Base-by-base conservation (phyloP, 805 yeast species). In the Kazachstania martiniae region DNA sequence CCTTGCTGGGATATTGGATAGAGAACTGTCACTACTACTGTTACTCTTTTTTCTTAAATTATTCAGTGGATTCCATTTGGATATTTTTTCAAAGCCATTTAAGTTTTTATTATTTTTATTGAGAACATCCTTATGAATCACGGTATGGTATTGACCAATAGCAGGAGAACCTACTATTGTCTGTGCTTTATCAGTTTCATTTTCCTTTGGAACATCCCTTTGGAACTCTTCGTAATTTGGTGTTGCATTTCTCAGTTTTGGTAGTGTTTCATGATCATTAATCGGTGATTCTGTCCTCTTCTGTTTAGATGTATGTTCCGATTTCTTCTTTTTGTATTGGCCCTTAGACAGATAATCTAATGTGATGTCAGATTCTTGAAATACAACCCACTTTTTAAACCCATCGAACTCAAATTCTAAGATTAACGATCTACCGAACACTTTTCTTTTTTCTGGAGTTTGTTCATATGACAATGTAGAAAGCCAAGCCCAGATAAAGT, bases 401-500 rank as follows among this genome's bases (percentile, higher is more conserved):
- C 76, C 87, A 41, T 75, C 76, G 42, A 81, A 65, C 28, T 82
- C 84, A 27, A 83, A 84, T 44, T 85, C 95, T 32, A 83, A 70
- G 5, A 85, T 83, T 35, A 83, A 65, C 0, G 93, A 76, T 42
- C 91, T 68, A 8, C 95, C 95, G 61, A 85, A 85, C 2, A 77
- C 54, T 21, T 69, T 68, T 52, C 80, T 80, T 43, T 74, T 74
- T 16, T 62, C 55, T 21, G 68, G 63, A 0, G 85, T 72, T 48
- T 82, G 80, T 49, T 85, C 95, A 21, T 75, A 66, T 0, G 83
- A 83, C 16, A 84, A 51, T 2, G 85, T 70, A 1, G 86, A 73
- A 47, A 84, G 62, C 95, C 95, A 85, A 1, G 94, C 72, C 95
- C 95, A 85, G 18, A 84, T 82, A 48, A 77, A 85, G 53, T 80